These are phyloP conservation scores for Glarea lozoyensis DNA, from an alignment of 495 filamentous ascomycete species.

Conservation along the genomic window DNA sequence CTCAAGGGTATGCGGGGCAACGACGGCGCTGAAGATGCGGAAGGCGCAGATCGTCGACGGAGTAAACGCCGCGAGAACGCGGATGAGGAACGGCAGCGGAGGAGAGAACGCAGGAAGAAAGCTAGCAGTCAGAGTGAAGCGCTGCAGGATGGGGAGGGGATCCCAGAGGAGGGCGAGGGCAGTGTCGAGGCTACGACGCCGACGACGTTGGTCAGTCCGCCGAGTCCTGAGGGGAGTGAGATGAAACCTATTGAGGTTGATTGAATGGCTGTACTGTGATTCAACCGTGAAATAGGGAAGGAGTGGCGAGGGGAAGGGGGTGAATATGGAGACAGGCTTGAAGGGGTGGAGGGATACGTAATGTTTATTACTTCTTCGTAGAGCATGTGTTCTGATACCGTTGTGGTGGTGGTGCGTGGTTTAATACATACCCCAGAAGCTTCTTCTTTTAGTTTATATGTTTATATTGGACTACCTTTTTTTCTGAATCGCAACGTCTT, in stretches of 20 bases:
- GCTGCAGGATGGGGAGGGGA: slow-evolving; percentile 37
- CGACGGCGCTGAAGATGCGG: slow-evolving; percentile 47
- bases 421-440: no score
- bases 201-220: slow-evolving; percentile 32
- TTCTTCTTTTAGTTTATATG: no score
- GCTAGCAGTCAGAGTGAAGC: slow-evolving; percentile 23
- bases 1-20: slow-evolving; percentile 68
- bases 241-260: slow-evolving; percentile 26
- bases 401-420: no score
- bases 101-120: slow-evolving; percentile 48
- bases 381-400: no score
- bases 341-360: no score
- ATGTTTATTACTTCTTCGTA: no score
- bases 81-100: slow-evolving; percentile 57
- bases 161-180: slow-evolving; percentile 28
- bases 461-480: no score
- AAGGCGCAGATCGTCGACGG: slow-evolving; percentile 44
- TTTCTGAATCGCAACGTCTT: no score
- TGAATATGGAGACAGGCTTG: no score
- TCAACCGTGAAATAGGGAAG: no score
- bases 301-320: no score
- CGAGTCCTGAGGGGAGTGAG: slow-evolving; percentile 31
- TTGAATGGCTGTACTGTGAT: no score
- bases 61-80: slow-evolving; percentile 54
- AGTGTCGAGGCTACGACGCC: slow-evolving; percentile 18